Evolutionary conservation across 139 green algal genomes (phyloP).

Genomic region (Coccomyxa sp.): DNA sequence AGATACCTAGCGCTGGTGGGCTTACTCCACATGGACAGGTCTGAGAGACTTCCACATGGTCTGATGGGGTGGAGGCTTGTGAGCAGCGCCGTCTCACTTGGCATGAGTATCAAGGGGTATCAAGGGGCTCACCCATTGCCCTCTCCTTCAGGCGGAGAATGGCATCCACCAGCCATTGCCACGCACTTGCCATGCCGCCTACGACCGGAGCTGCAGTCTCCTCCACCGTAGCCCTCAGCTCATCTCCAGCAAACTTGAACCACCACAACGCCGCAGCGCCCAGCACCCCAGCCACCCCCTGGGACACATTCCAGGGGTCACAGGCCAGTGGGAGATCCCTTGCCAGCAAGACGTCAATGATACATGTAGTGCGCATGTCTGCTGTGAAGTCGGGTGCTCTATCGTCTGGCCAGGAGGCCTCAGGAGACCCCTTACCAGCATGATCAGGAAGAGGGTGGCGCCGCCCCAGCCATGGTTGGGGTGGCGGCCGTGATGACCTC

Average conservation of each 20-base stretch:
- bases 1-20: no score
- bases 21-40: background rate
- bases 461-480: background rate
- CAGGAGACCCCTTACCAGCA: background rate
- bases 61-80: background rate
- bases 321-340: background rate
- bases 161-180: conserved; percentile 12
- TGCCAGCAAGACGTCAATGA: background rate
- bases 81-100: background rate
- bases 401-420: background rate
- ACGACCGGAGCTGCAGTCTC: conserved; percentile 12
- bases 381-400: background rate
- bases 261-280: conserved; percentile 36
- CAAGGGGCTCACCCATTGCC: background rate
- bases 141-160: background rate
- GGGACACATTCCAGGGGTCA: conserved; percentile 28
- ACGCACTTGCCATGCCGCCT: background rate
- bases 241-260: conserved; percentile 34
- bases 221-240: conserved; percentile 18
- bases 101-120: background rate
- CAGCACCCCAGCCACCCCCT: conserved; percentile 9
- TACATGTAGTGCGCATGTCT: background rate
- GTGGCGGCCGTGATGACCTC: background rate
- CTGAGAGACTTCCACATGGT: background rate
- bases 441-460: conserved; percentile 4